A percentile compares a stretch with the other conserved stretches of the same genome.
Evolutionary conservation across 1,139 yeast species (phyloP).

Genomic region (Diutina neorugosa): DNA sequence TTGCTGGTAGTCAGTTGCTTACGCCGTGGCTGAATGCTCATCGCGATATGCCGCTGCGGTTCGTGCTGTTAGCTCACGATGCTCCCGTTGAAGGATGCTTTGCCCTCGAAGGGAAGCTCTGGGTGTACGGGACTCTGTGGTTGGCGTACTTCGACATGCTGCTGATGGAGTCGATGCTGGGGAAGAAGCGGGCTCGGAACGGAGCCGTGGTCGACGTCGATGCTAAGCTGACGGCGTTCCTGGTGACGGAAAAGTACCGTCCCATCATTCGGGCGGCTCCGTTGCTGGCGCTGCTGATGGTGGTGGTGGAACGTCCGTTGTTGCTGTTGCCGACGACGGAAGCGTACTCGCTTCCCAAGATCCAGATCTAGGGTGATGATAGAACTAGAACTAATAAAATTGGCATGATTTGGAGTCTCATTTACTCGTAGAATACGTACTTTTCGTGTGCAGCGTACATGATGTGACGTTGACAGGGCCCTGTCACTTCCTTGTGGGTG

Average conservation of each 20-base stretch:
- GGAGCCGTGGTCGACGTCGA: constrained; percentile 13
- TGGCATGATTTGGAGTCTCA: background rate
- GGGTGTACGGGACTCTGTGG: constrained; percentile 92
- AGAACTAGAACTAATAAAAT: background rate
- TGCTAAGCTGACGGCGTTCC: constrained; percentile 25
- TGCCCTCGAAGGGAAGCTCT: constrained; percentile 29
- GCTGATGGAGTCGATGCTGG: constrained; percentile 36
- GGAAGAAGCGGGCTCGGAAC: constrained; percentile 9
- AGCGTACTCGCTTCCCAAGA: constrained; percentile 42
- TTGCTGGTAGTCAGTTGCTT: constrained; percentile 25
- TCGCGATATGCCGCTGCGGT: constrained; percentile 58
- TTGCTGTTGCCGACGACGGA: constrained; percentile 51
- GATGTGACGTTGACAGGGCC: too few species aligned
- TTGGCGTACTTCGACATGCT: constrained; percentile 59
- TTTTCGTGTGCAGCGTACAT: too few species aligned
- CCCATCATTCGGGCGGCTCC: constrained; percentile 56
- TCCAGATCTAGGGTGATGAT: background rate
- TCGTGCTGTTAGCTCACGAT: constrained; percentile 47
- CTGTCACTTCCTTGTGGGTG: too few species aligned
- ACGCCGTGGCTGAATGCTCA: constrained; percentile 76
- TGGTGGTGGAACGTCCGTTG: constrained; percentile 69
- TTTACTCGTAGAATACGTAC: too few species aligned
- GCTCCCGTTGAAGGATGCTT: constrained; percentile 55
- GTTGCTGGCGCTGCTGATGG: constrained; percentile 42
- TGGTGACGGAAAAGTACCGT: constrained; percentile 68